Conservation (phyloP, 176 grass and related monocot genomes). For the Triticum monococcum region DNA sequence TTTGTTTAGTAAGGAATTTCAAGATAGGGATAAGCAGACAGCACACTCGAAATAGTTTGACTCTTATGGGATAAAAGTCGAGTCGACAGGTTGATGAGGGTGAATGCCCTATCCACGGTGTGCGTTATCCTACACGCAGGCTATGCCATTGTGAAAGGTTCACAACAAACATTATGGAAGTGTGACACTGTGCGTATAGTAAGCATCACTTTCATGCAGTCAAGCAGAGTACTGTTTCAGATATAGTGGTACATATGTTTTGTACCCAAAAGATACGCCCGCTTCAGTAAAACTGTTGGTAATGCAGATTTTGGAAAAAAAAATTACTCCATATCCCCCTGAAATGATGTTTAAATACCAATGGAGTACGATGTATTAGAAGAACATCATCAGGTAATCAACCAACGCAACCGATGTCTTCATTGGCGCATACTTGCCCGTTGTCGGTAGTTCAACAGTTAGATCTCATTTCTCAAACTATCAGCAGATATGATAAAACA, state of each 20-base stretch:
- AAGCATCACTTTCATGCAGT: background rate
- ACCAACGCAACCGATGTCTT: background rate
- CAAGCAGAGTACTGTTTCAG: background rate
- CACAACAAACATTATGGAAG: background rate
- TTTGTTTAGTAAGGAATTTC: background rate
- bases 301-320: background rate
- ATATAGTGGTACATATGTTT: background rate
- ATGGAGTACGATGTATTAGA: background rate
- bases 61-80: background rate
- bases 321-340: background rate
- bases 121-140: background rate
- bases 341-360: background rate
- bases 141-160: background rate
- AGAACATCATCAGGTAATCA: background rate
- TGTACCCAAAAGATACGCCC: background rate
- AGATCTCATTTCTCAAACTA: constrained; percentile 1
- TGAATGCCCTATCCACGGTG: background rate
- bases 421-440: background rate
- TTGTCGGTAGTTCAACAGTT: constrained; percentile 1
- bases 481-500: background rate
- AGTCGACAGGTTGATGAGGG: background rate
- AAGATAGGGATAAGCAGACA: background rate
- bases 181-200: background rate
- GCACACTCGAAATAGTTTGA: background rate
- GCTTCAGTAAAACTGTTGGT: background rate